Evolutionary conservation across 768 basidiomycete genomes (phyloP).

Genomic region (Clitopilus passeckerianus): DNA sequence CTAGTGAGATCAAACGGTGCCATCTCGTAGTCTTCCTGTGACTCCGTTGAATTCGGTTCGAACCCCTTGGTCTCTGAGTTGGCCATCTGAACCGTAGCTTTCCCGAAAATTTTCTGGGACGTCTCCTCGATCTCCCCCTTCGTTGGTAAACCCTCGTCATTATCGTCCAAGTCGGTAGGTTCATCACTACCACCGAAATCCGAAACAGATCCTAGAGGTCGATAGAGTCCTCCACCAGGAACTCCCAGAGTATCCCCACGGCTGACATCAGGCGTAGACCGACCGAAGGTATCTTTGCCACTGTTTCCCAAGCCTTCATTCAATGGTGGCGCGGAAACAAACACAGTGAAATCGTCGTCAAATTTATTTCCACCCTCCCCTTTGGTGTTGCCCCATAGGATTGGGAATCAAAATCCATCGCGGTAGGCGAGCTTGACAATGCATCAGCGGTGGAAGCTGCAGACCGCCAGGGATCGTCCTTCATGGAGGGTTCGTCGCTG

Average conservation of each 20-base stretch:
- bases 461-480: slow-evolving; percentile 37
- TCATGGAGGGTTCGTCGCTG: slow-evolving; percentile 23
- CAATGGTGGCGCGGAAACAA: slow-evolving; percentile 52
- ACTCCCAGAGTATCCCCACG: background rate
- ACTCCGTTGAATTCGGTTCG: slow-evolving; percentile 4
- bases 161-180: slow-evolving; percentile 16
- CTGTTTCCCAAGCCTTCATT: slow-evolving; percentile 10
- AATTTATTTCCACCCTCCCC: slow-evolving; percentile 32
- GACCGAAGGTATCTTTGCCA: slow-evolving; percentile 19
- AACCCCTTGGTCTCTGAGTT: background rate
- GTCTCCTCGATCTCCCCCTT: slow-evolving; percentile 43
- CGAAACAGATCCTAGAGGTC: slow-evolving; percentile 53
- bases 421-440: slow-evolving; percentile 20
- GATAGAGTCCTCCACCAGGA: slow-evolving; percentile 28
- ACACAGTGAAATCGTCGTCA: slow-evolving; percentile 80
- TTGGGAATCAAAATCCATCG: slow-evolving; percentile 8
- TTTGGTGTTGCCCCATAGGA: background rate
- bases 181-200: slow-evolving; percentile 47
- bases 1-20: slow-evolving; percentile 57
- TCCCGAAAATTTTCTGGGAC: slow-evolving; percentile 47
- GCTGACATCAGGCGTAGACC: slow-evolving; percentile 11
- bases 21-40: slow-evolving; percentile 30
- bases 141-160: slow-evolving; percentile 35
- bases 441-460: slow-evolving; percentile 21
- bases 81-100: background rate